A percentile compares a stretch with the other conserved stretches of the same genome.
Evolutionary conservation across 441 rosid genomes (phyloP).

Genomic region (Erodium texanum): DNA sequence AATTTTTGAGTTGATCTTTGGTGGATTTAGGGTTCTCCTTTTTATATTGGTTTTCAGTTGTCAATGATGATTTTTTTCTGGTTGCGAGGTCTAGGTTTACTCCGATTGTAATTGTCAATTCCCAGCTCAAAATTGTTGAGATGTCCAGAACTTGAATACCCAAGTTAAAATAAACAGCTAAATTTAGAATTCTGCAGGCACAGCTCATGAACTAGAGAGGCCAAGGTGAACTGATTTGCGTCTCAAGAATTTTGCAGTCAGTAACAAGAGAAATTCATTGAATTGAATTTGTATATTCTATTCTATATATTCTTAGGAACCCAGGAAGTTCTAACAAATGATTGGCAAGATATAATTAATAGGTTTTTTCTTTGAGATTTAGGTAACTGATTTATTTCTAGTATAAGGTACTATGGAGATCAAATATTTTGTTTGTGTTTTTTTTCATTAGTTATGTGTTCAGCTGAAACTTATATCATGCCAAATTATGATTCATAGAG

Average conservation of each 20-base stretch:
- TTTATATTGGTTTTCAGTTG: background rate
- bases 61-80: background rate
- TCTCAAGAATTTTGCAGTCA: no score
- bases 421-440: background rate
- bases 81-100: background rate
- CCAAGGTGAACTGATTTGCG: no score
- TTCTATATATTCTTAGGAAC: no score
- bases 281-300: no score
- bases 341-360: background rate
- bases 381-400: no score
- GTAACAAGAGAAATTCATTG: no score
- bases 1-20: background rate
- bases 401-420: no score
- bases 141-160: background rate
- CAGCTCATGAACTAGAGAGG: no score
- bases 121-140: background rate
- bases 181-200: background rate
- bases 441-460: background rate
- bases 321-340: no score
- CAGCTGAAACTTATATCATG: background rate
- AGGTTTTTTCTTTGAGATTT: no score
- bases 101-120: background rate
- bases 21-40: background rate
- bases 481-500: background rate
- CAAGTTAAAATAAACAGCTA: background rate